A percentile compares a stretch with the other conserved stretches of the same genome.
Evolutionary conservation across 495 filamentous ascomycete species (phyloP).

Genomic region (Emericellopsis terricola): DNA sequence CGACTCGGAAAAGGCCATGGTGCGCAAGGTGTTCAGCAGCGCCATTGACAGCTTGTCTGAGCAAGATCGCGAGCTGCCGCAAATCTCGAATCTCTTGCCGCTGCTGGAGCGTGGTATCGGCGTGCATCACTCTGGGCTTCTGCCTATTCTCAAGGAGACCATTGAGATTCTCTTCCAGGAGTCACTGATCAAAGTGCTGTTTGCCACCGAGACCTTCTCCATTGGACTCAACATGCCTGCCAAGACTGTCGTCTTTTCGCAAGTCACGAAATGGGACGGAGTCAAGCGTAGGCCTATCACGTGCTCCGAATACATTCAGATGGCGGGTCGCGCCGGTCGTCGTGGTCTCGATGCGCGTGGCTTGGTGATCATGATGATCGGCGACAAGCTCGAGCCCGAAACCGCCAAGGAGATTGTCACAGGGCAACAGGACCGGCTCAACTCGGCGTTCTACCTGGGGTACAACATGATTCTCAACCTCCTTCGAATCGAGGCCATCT

Average conservation of each 20-base stretch:
- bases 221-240: constrained; percentile 98
- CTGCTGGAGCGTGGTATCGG: constrained; percentile 83
- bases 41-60: constrained; percentile 81
- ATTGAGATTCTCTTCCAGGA: constrained; percentile 99
- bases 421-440: constrained; percentile 87
- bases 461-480: constrained; percentile 99
- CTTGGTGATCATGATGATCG: constrained; percentile 99
- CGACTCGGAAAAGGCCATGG: constrained; percentile 90
- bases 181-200: constrained; percentile 90
- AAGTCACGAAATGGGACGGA: constrained; percentile 87
- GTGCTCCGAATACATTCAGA: constrained; percentile 93
- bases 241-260: constrained; percentile 96
- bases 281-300: constrained; percentile 67
- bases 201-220: constrained; percentile 96
- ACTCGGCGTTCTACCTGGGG: constrained; percentile 94
- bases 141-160: constrained; percentile 94
- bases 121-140: constrained; percentile 87
- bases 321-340: constrained; percentile 92
- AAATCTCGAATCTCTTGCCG: constrained; percentile 83
- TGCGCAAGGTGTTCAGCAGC: constrained; percentile 79
- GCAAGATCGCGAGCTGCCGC: constrained; percentile 70
- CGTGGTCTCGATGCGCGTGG: constrained; percentile 93
- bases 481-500: constrained; percentile 88
- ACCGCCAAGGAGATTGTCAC: constrained; percentile 86
- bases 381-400: constrained; percentile 89